These are phyloP conservation scores for Cynanchum wilfordii DNA, from an alignment of 257 asterid genomes.

Conservation along the genomic window DNA sequence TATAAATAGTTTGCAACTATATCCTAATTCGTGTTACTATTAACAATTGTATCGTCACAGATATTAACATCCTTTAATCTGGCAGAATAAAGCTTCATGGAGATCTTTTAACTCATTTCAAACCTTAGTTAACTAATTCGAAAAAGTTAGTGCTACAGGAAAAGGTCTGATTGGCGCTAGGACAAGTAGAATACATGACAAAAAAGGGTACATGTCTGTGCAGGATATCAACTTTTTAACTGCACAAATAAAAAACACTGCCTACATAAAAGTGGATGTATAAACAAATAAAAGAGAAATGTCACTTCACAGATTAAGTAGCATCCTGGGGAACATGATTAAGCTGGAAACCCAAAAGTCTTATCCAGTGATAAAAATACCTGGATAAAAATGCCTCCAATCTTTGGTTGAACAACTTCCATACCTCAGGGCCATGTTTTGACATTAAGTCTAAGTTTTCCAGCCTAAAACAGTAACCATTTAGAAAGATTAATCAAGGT, in stretches of 20 bases:
- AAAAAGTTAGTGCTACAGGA: background rate
- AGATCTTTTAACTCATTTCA: background rate
- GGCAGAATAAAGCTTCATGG: background rate
- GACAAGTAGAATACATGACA: background rate
- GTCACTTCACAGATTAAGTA: no score
- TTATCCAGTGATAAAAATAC: constrained; percentile 22
- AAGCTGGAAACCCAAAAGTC: background rate
- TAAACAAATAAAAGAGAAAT: background rate
- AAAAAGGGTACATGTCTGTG: background rate
- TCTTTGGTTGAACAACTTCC: constrained; percentile 81
- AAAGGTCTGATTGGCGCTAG: background rate
- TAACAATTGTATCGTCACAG: background rate
- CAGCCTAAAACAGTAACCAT: constrained; percentile 44
- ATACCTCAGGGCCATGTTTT: constrained; percentile 87
- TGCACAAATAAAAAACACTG: background rate
- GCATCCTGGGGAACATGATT: no score
- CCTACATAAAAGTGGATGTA: background rate
- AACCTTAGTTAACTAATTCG: background rate
- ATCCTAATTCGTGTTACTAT: background rate
- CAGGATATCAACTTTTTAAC: background rate
- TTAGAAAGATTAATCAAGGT: background rate
- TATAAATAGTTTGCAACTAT: background rate
- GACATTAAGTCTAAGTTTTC: constrained; percentile 91
- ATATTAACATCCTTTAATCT: background rate
- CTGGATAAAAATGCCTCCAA: constrained; percentile 80